Percentiles rank a stretch among this genome's conserved stretches.
These are phyloP conservation scores for Seiridium unicorne DNA, from an alignment of 2,329 filamentous ascomycete genomes.

Conservation along the genomic window DNA sequence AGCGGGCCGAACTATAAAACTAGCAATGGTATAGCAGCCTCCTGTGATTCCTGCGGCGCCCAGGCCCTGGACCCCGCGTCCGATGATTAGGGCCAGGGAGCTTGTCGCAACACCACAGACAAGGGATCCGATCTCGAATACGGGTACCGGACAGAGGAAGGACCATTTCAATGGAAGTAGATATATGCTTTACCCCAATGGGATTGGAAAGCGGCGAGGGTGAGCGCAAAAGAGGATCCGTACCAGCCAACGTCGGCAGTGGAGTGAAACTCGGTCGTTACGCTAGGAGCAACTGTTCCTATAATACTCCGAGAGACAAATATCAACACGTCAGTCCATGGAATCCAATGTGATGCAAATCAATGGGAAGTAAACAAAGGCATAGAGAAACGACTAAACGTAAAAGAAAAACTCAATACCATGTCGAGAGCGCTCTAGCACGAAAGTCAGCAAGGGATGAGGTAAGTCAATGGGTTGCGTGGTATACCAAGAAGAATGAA, in stretches of 20 bases:
- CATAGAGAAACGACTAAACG: no score
- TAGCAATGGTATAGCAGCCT: constrained; percentile 27
- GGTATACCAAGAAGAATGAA: background rate
- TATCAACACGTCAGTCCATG: background rate
- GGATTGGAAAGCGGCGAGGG: background rate
- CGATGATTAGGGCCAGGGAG: constrained; percentile 33
- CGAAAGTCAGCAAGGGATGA: background rate
- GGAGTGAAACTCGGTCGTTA: constrained; percentile 5
- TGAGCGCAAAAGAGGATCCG: background rate
- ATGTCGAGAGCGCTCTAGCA: constrained; percentile 1
- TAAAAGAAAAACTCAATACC: background rate
- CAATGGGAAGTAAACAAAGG: no score
- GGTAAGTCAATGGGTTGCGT: background rate
- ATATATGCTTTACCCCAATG: constrained; percentile 3
- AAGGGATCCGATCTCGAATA: background rate
- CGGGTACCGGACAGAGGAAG: background rate
- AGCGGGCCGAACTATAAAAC: constrained; percentile 29
- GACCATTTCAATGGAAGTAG: background rate
- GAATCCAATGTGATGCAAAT: background rate
- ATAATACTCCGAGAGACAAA: background rate
- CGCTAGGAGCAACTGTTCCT: background rate
- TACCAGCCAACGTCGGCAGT: constrained; percentile 4
- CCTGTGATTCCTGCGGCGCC: constrained; percentile 34
- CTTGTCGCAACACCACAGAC: constrained; percentile 18
- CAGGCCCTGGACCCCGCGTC: constrained; percentile 33